phyloP scores from a whole-genome alignment of 352 stramenopile species.

The Phytopythium litorale region DNA sequence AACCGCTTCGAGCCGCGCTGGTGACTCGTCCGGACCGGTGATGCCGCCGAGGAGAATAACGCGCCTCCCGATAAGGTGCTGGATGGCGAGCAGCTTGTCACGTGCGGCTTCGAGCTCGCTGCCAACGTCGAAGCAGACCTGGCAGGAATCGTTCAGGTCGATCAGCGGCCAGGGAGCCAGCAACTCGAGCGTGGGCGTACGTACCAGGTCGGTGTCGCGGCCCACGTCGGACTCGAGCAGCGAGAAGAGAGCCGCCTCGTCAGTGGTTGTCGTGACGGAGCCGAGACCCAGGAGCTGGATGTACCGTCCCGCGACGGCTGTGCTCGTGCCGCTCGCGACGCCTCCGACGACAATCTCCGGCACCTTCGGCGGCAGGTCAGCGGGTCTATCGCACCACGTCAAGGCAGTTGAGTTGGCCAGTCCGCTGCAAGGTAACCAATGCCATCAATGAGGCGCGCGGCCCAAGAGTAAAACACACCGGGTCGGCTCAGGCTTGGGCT shows the following conservation, averaged over 20 bases:
- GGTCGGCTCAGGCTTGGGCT: conserved; percentile 4
- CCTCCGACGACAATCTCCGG: conserved; percentile 61
- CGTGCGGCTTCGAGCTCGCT: conserved; percentile 38
- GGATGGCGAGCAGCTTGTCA: conserved; percentile 33
- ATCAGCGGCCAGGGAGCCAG: neutral
- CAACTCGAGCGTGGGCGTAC: conserved; percentile 11
- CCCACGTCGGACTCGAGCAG: conserved; percentile 28
- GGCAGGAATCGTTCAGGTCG: neutral
- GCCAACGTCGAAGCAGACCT: conserved; percentile 69
- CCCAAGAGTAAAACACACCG: neutral
- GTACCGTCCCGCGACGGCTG: conserved; percentile 53
- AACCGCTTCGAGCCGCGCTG: conserved; percentile 28
- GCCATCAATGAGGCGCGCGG: neutral
- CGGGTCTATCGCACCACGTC: conserved; percentile 12
- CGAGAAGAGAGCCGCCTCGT: conserved; percentile 34
- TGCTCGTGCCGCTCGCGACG: conserved; percentile 25
- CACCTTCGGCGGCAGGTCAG: conserved; percentile 39
- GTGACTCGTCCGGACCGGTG: conserved; percentile 10
- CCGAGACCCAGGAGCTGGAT: conserved; percentile 68
- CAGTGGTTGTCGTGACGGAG: conserved; percentile 31
- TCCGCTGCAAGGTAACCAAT: neutral
- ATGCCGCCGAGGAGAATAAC: conserved; percentile 58
- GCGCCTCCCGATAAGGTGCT: conserved; percentile 28
- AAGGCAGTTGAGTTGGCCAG: neutral
- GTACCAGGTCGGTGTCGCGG: conserved; percentile 45